These are phyloP conservation scores for Carex arenaria DNA, from an alignment of 202 grass and related monocot genomes.

Conservation along the genomic window DNA sequence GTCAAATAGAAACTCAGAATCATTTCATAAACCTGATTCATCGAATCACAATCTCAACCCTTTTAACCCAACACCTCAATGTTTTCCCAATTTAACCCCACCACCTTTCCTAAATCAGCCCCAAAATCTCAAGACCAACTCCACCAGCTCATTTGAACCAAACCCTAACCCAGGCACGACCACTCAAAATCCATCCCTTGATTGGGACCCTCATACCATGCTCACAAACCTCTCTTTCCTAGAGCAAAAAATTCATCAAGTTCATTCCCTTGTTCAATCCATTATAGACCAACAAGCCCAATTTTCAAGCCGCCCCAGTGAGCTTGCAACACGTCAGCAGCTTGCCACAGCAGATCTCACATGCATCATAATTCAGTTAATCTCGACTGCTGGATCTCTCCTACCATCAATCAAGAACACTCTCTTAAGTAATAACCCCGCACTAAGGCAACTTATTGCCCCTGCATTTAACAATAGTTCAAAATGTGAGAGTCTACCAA, in stretches of 20 bases:
- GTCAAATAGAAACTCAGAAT: slow-evolving; percentile 46
- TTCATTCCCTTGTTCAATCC: slow-evolving; percentile 72
- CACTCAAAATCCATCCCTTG: slow-evolving; percentile 28
- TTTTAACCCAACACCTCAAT: slow-evolving; percentile 29
- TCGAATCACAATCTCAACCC: slow-evolving; percentile 42
- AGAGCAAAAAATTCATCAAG: slow-evolving; percentile 93
- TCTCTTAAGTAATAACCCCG: slow-evolving; percentile 45
- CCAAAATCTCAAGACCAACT: slow-evolving; percentile 37
- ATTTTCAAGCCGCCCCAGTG: slow-evolving; percentile 30
- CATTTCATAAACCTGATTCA: slow-evolving; percentile 40
- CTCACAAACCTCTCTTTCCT: slow-evolving; percentile 69
- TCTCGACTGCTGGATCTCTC: slow-evolving; percentile 80
- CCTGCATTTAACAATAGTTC: slow-evolving; percentile 26
- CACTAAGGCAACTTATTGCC: slow-evolving; percentile 38
- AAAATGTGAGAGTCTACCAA: slow-evolving; percentile 23
- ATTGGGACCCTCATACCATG: slow-evolving; percentile 78
- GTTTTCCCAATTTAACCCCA: slow-evolving; percentile 34
- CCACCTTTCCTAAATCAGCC: slow-evolving; percentile 1
- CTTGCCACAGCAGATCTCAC: slow-evolving; percentile 83
- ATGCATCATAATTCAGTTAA: slow-evolving; percentile 84
- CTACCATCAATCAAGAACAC: slow-evolving; percentile 76
- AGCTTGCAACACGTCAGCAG: slow-evolving; percentile 71
- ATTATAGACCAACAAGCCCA: slow-evolving; percentile 43
- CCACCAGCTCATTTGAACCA: slow-evolving; percentile 37
- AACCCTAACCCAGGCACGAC: slow-evolving; percentile 6